These are phyloP conservation scores for Solanum verrucosum DNA, from an alignment of 257 asterid genomes.

Conservation along the genomic window DNA sequence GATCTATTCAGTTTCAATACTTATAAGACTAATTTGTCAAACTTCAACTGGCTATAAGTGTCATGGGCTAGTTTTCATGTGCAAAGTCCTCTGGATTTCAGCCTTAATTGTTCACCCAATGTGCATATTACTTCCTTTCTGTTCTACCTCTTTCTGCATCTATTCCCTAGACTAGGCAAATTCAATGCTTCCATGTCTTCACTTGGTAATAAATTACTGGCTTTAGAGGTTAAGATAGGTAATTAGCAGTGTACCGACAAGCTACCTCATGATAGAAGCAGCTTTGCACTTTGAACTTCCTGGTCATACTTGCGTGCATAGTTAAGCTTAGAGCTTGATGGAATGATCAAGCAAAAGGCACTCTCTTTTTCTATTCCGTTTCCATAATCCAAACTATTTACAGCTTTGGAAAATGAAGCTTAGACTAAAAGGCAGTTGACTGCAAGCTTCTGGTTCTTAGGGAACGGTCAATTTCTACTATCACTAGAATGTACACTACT, in stretches of 20 bases:
- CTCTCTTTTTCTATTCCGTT: background rate
- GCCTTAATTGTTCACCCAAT: background rate
- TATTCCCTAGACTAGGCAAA: background rate
- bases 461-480: background rate
- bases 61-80: background rate
- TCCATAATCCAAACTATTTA: background rate
- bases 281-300: background rate
- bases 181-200: background rate
- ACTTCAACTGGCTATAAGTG: background rate
- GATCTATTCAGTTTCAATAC: background rate
- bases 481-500: background rate
- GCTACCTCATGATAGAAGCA: background rate
- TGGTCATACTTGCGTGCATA: background rate
- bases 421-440: background rate
- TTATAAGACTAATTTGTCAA: background rate
- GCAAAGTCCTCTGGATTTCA: background rate
- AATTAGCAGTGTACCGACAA: background rate
- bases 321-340: background rate
- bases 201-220: background rate
- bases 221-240: background rate
- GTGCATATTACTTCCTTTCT: background rate
- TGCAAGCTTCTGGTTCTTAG: background rate
- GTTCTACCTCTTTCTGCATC: background rate
- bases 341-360: background rate
- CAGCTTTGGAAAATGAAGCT: background rate